Base-by-base conservation (phyloP, 1,284 basidiomycete species). In the Cutaneotrichosporon cutaneum region DNA sequence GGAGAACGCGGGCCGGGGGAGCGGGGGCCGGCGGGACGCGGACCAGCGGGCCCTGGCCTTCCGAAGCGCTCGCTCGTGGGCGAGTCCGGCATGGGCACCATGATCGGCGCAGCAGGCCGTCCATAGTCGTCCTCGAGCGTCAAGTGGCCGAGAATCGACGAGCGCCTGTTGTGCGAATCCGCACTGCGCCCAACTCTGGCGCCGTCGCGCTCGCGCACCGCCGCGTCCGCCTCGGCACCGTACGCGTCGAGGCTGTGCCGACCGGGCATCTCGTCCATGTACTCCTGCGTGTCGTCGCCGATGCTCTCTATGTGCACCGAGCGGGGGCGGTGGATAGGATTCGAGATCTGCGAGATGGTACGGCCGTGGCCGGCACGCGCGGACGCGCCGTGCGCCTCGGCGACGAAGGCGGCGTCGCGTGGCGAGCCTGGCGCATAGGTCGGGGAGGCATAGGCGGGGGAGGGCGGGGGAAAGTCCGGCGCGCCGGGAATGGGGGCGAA, bases 41-140 rank as follows among this genome's bases (percentile, higher is more conserved):
- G 26, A 4, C 24, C 26, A 10, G 16, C 45, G 16, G 58, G 54
- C 35, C 48, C 35, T 18, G 58, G 54, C 35, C 48, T 30, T 18
- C 56, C 22, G 27, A 60, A 55, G 4, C 61, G 24, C 14, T 56
- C 45, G 21, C 59, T 59, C 9, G 54, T 36, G 16, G 68, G 66
- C 30, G 68, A 69, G 16, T 52, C 45, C 1, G 70, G 68, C 24
- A 74, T 51, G 8, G 71, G 71, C 1, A 72, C 63, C 68, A 74
- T 69, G 47, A 70, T 56, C 2, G 72, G 68, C 53, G 65, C 59
- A 10, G 58, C 55, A 13, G 60, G 61, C 45, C 30, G 60, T n/a
- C 62, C 54, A 18, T 60, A 35, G 53, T 52, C 35, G 36, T 60
- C 63, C 30, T 56, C 51, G 39, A 58, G 51, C 22, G 30, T 55